Base-by-base conservation (phyloP, 495 filamentous ascomycete genomes). In the Tuber borchii region DNA sequence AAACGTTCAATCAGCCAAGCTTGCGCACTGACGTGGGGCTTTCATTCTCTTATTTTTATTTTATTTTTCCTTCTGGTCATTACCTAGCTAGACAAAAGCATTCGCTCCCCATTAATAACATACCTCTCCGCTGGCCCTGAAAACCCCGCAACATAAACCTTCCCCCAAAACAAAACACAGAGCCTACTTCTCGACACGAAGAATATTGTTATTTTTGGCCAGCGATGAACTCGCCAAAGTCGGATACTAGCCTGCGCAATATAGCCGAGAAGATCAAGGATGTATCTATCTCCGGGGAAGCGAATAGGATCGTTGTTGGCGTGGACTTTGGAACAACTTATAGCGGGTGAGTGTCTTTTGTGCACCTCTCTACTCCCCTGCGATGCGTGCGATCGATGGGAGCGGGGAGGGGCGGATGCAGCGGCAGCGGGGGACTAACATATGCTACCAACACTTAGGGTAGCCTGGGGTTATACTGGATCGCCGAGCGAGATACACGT, bases 321-420 rank as follows among this genome's bases (percentile, higher is more conserved):
- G 86, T 91, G 10, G 90, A 91, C 82, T 91, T 91, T 83, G 90
- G 90, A 12, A 91, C 89, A n/a, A 91, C 90, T 34, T 91, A 90
- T 80, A 90, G 89, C 16, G 89, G 89, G 89, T 90, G 81, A 86
- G 56, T 87, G 84, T 14, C 20, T 70, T 68, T 71, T 17, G 56
- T 65, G 5, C 56, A 34, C 26, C 56, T 65, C 71, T 40, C 71
- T 40, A 69, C n/a, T 31, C 6, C 31, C 61, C 56, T 34, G 3
- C 17, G 56, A 65, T 65, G 56, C 26, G 26, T 65, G 56, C 26
- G 56, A 65, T 65, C 56, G 56, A 12, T 34, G 56, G 56, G 26
- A 65, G 42, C 16, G 69, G n/a, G 34, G 17, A 26, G 37, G 26
- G n/a, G 51, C 51, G 51, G 51, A 12, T 31, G 3, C n/a, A 6